Base-by-base conservation (phyloP, 2,329 filamentous ascomycete species). In the Zasmidium angulare region DNA sequence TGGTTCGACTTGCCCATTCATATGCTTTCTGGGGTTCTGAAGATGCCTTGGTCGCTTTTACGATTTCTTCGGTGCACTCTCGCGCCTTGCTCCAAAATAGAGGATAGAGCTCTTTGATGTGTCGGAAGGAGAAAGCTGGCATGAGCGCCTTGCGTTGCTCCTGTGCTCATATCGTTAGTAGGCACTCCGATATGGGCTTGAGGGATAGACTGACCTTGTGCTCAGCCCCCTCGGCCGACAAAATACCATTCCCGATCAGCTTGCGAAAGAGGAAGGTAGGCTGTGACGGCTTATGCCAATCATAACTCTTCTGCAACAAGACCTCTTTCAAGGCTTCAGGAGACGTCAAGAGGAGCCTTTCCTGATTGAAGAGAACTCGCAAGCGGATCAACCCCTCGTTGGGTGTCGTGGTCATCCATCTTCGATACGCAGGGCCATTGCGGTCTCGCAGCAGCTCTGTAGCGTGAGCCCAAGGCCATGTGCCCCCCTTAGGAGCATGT, bases 61-160 rank as follows among this genome's bases (percentile, higher is more conserved):
- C 36, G n/a, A 43, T 43, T 17, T 43, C 36, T 17, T 43, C 36
- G 9, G 36, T 43, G 11, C 7, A 43, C 36, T 43, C 36, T 14
- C 36, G 6, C 3, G 87, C 83, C 75, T 96, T 96, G 19, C 76
- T 68, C 91, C 91, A 96, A 74, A 96, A 96, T 3, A 89, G 77
- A 0, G 90, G 88, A 67, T 96, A 95, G 14, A 96, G 78, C 59
- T 93, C 84, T 71, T 95, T 96, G 72, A 96, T 80, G 68, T 95
- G 90, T 19, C 91, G 84, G 71, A 91, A 96, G 17, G 86, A 82
- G 73, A 96, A 96, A 1, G 90, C 90, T 0, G 91, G 91, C 77
- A 88, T 9, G 4, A 43, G n/a, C 11, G 36, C 36, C n/a, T 43
- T 43, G 6, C 36, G 36, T 43, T 43, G 36, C 12, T 19, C 36